These are phyloP conservation scores for Yarrowia sp. DNA, from an alignment of 805 yeast genomes.

Conservation along the genomic window DNA sequence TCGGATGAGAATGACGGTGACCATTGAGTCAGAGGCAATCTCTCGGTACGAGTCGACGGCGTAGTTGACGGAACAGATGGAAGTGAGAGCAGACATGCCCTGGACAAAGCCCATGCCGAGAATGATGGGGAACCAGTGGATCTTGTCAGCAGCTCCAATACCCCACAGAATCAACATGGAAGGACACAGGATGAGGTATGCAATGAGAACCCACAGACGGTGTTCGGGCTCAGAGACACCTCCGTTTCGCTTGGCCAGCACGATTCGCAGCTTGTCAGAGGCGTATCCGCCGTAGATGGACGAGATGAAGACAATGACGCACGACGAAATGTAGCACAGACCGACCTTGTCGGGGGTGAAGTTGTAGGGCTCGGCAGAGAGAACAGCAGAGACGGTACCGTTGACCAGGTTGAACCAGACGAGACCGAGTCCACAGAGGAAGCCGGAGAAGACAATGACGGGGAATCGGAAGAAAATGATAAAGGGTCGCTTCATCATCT, in stretches of 20 bases:
- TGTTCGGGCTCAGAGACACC: constrained; percentile 60
- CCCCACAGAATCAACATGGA: constrained; percentile 60
- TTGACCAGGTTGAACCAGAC: constrained; percentile 38
- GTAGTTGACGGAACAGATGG: constrained; percentile 55
- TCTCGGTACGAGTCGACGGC: constrained; percentile 57
- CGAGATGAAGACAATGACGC: constrained; percentile 20
- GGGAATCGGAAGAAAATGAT: constrained; percentile 27
- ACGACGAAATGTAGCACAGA: constrained; percentile 32
- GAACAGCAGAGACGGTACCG: constrained; percentile 35
- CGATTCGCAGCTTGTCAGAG: constrained; percentile 24
- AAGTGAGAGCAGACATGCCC: constrained; percentile 56
- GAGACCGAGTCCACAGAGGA: constrained; percentile 27
- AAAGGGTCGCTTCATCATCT: constrained; percentile 24
- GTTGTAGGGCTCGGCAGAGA: constrained; percentile 38
- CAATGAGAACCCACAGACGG: constrained; percentile 56
- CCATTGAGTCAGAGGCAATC: constrained; percentile 56
- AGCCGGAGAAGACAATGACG: constrained; percentile 32
- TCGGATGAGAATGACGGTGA: constrained; percentile 57
- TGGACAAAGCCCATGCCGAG: constrained; percentile 57
- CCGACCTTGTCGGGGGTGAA: constrained; percentile 33
- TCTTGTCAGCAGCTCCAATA: constrained; percentile 57
- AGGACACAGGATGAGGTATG: constrained; percentile 56
- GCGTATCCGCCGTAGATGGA: constrained; percentile 36
- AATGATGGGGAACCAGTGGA: constrained; percentile 59
- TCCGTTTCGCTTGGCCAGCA: constrained; percentile 46